phyloP scores from a whole-genome alignment of 2,329 filamentous ascomycete genomes.

The Microcyclosporella mali region DNA sequence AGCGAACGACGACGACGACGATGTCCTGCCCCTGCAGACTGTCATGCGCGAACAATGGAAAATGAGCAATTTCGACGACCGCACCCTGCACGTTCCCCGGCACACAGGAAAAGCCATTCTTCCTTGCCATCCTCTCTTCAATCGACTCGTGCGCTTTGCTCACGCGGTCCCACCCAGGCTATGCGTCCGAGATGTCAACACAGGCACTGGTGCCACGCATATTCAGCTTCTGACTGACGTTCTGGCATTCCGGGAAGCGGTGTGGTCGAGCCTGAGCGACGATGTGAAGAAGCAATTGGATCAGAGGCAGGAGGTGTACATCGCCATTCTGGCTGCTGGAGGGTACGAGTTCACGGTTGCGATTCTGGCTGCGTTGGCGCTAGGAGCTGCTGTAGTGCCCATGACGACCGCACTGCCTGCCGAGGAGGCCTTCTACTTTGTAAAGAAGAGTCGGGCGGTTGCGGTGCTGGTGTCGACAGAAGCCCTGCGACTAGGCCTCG shows the following conservation, averaged over 20 bases:
- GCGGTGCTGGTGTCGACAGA: constrained; percentile 36
- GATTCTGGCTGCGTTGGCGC: constrained; percentile 42
- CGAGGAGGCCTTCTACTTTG: constrained; percentile 42
- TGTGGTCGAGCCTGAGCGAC: constrained; percentile 29
- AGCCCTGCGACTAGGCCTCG: constrained; percentile 28
- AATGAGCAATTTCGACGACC: constrained; percentile 20
- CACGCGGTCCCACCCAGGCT: constrained; percentile 30
- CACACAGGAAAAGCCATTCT: constrained; percentile 22
- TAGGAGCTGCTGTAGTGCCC: constrained; percentile 44
- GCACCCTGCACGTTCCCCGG: constrained; percentile 20
- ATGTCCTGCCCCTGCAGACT: constrained; percentile 12
- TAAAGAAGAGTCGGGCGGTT: constrained; percentile 35
- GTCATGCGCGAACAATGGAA: constrained; percentile 14
- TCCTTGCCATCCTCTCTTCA: constrained; percentile 35
- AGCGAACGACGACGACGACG: constrained; percentile 4
- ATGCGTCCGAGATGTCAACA: constrained; percentile 37
- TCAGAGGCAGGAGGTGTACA: constrained; percentile 37
- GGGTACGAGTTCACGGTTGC: constrained; percentile 46
- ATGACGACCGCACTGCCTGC: constrained; percentile 39
- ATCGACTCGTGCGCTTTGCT: constrained; percentile 37
- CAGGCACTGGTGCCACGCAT: constrained; percentile 35
- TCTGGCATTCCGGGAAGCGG: constrained; percentile 36
- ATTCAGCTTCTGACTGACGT: constrained; percentile 42
- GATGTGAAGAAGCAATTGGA: constrained; percentile 27
- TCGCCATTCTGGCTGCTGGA: constrained; percentile 41